phyloP scores from a whole-genome alignment of 441 rosid species.

The Populus tomentosa region DNA sequence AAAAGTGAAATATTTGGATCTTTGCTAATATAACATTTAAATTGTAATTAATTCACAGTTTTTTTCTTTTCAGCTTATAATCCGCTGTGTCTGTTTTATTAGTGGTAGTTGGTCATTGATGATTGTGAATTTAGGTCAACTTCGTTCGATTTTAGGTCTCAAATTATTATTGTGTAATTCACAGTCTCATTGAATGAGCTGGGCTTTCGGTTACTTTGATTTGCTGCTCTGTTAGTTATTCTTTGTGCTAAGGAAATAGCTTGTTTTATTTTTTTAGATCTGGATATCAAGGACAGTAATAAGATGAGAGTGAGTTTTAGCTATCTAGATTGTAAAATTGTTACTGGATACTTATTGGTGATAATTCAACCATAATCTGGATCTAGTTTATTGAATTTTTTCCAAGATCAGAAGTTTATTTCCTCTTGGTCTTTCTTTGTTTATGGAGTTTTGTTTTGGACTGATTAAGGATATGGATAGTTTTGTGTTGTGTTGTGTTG shows the following conservation, averaged over 20 bases:
- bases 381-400: background rate
- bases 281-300: background rate
- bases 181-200: too few species aligned
- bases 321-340: background rate
- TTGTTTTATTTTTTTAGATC: background rate
- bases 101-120: background rate
- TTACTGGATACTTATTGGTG: background rate
- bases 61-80: background rate
- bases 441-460: background rate
- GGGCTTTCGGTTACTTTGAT: background rate
- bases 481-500: background rate
- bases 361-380: background rate
- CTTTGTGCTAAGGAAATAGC: background rate
- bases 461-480: background rate
- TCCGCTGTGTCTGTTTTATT: background rate
- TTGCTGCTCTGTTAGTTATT: background rate
- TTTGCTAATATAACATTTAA: background rate
- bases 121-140: background rate
- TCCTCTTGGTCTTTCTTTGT: background rate
- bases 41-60: background rate
- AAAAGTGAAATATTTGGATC: background rate
- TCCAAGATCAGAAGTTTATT: background rate
- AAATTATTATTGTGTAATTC: background rate
- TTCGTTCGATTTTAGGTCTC: background rate
- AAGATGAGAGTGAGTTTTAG: background rate